Evolutionary conservation across 768 basidiomycete genomes (phyloP), one percentile per base, ranked within the genome.

Genomic region (Russula compacta): DNA sequence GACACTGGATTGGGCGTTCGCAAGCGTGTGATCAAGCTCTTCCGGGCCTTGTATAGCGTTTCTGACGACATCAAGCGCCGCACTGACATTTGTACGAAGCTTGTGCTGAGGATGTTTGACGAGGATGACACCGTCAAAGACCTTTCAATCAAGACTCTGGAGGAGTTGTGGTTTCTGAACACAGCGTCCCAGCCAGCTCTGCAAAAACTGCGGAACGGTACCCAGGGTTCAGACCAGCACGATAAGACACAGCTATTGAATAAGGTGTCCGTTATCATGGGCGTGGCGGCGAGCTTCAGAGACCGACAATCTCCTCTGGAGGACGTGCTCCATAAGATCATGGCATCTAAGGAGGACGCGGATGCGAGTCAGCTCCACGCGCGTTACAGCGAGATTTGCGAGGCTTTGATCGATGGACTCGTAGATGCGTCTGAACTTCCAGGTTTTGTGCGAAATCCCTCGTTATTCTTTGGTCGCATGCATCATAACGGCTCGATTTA

Each of bases 71-170:
- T 78, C 39, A 68, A 71, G 14, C 81, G 84, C 38, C 82, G 82
- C 35, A 80, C 86, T 43, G 92, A 98, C 67, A 93, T 98, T 52
- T 84, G 87, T 63, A 84, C 82, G 1, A 83, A 85, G 58, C 80
- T 99, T 21, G 85, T 97, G 3, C 75, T 86, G 38, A 83, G 95
- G 14, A 88, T 93, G 78, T 71, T 86, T 44, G 97, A 99, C 67
- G 93, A 97, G 69, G 97, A 99, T 69, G 94, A 98, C 49, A 85
- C 84, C 0, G 92, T 99, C 64, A 95, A 91, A 77, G 95, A 98
- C 55, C 80, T 98, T 15, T 92, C 95, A 0, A 76, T 89, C 66
- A 95, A 92, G 71, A 85, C 92, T 0, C 73, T 98, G 40, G 92
- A 95, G 66, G 95, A 98, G 64, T 74, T 98, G 4, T 94, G 94